Conservation (phyloP, 1,284 basidiomycete genomes). For the Lentinula novae-zelandiae region DNA sequence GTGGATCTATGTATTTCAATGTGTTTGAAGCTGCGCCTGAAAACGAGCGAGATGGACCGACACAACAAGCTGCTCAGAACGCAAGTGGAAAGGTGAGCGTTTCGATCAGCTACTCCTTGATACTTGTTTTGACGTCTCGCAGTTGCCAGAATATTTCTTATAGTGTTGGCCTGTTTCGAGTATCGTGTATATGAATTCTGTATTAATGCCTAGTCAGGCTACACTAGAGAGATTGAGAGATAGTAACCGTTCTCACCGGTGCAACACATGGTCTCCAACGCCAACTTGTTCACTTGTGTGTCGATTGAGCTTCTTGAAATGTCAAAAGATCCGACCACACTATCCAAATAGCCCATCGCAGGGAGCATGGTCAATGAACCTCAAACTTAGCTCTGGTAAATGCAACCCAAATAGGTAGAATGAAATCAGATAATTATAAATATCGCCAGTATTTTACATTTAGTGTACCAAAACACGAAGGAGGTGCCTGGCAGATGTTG, state of each 20-base stretch:
- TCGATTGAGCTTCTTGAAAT: too few species aligned
- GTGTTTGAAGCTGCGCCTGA: slow-evolving; percentile 99
- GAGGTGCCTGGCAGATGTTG: neutral
- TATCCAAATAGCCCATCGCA: too few species aligned
- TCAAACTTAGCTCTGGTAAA: neutral
- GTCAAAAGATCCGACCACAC: too few species aligned
- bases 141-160: slow-evolving; percentile 74
- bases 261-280: too few species aligned
- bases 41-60: slow-evolving; percentile 86
- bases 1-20: slow-evolving; percentile 90
- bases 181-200: neutral
- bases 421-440: neutral
- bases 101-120: slow-evolving; percentile 10
- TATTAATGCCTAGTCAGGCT: neutral
- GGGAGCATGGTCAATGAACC: neutral
- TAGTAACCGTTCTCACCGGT: neutral
- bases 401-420: neutral
- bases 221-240: neutral
- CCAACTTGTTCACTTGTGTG: neutral
- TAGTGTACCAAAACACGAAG: too few species aligned
- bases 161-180: slow-evolving; percentile 24
- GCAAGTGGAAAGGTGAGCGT: slow-evolving; percentile 61
- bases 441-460: neutral
- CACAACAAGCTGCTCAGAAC: slow-evolving; percentile 67
- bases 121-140: slow-evolving; percentile 12